phyloP scores from a whole-genome alignment of 768 basidiomycete genomes.

The Kwoniella sp. region DNA sequence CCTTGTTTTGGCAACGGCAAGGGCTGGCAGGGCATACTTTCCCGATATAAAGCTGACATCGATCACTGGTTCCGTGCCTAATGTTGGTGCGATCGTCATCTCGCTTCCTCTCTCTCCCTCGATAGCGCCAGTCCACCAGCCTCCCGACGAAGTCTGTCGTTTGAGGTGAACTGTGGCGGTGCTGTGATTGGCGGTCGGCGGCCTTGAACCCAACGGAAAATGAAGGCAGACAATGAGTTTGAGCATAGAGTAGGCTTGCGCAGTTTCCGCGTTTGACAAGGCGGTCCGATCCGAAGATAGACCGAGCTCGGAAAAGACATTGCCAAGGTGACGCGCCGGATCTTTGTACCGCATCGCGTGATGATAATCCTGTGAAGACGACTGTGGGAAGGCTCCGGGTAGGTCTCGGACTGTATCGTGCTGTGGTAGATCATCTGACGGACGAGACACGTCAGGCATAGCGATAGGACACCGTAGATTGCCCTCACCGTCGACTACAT shows the following conservation, averaged over 20 bases:
- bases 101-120: slow-evolving; percentile 26
- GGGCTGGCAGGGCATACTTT: slow-evolving; percentile 11
- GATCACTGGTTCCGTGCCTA: slow-evolving; percentile 9
- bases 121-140: slow-evolving; percentile 9
- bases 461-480: too few relatives aligned
- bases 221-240: slow-evolving; percentile 29
- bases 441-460: too few relatives aligned
- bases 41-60: slow-evolving; percentile 30
- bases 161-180: slow-evolving; percentile 19
- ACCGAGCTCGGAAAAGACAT: slow-evolving; percentile 13
- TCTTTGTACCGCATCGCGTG: too few relatives aligned
- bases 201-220: slow-evolving; percentile 11
- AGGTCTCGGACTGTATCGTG: slow-evolving; percentile 10
- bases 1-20: not conserved
- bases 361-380: slow-evolving; percentile 5
- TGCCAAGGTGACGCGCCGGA: too few relatives aligned
- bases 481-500: slow-evolving; percentile 39
- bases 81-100: slow-evolving; percentile 11
- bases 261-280: not conserved
- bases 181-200: too few relatives aligned
- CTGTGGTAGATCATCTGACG: slow-evolving; percentile 21
- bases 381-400: slow-evolving; percentile 40
- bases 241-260: slow-evolving; percentile 17
- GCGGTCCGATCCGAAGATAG: slow-evolving; percentile 12
- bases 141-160: slow-evolving; percentile 15